These are phyloP conservation scores for Verticillium albo-atrum DNA, from an alignment of 2,329 filamentous ascomycete species.

Conservation along the genomic window DNA sequence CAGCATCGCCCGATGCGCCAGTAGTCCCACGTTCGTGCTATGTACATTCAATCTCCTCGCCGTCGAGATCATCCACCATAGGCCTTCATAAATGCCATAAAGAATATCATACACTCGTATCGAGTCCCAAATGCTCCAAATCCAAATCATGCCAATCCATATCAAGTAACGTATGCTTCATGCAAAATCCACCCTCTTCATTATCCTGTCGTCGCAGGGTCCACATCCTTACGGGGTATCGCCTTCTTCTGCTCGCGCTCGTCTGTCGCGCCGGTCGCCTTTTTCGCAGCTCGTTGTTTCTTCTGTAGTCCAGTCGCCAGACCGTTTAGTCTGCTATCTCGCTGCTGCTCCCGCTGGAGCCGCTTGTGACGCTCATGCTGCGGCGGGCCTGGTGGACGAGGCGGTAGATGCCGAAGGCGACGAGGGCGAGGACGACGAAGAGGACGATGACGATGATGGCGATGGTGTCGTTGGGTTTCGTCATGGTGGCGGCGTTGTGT, in stretches of 20 bases:
- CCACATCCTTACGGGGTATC: background rate
- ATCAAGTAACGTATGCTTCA: background rate
- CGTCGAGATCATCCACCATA: background rate
- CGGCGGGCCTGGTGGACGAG: conserved; percentile 49
- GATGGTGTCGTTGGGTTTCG: conserved; percentile 63
- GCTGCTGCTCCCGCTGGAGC: conserved; percentile 21
- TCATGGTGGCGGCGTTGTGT: conserved; percentile 37
- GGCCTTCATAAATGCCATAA: background rate
- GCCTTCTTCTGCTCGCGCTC: background rate
- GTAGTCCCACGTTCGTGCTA: background rate
- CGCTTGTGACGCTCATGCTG: conserved; percentile 34
- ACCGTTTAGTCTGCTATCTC: background rate
- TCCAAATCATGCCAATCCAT: background rate
- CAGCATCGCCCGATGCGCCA: background rate
- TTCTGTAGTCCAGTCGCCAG: background rate
- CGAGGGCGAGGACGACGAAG: conserved; percentile 56
- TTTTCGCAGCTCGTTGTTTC: background rate
- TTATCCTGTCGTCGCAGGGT: background rate
- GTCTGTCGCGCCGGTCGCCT: background rate
- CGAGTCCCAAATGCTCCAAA: background rate
- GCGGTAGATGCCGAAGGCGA: conserved; percentile 61
- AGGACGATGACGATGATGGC: conserved; percentile 65
- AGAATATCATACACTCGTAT: background rate
- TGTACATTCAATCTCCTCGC: background rate
- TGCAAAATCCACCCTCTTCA: background rate